Conservation (phyloP, 768 basidiomycete species). For the Mycena venus region DNA sequence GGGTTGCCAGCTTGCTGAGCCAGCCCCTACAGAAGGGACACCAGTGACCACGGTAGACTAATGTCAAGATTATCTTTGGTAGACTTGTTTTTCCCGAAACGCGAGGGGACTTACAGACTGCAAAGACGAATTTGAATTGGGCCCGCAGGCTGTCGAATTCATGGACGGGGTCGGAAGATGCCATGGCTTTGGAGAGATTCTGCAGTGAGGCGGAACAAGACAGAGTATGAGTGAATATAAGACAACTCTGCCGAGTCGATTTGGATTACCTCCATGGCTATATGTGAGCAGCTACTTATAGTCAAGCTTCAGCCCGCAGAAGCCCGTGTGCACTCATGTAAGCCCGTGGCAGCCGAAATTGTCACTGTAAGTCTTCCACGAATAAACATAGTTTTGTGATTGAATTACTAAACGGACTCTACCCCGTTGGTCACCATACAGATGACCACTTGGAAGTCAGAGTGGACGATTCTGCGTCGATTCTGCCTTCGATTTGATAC, state of each 20-base stretch:
- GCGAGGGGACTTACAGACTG: constrained; percentile 11
- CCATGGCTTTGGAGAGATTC: constrained; percentile 8
- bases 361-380: neutral
- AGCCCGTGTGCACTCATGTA: too few relatives aligned
- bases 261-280: constrained; percentile 4
- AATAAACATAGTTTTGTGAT: neutral
- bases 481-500: too few relatives aligned
- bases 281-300: neutral
- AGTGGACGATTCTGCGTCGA: too few relatives aligned
- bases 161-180: constrained; percentile 4
- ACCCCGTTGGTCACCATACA: neutral
- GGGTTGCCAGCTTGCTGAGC: constrained; percentile 11
- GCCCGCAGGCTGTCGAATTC: constrained; percentile 8
- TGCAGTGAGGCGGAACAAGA: constrained; percentile 8
- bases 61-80: constrained; percentile 11
- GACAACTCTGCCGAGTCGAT: constrained; percentile 9
- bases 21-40: constrained; percentile 10
- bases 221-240: constrained; percentile 7
- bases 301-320: neutral
- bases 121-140: constrained; percentile 11
- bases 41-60: constrained; percentile 12
- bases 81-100: constrained; percentile 11
- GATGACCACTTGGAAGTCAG: too few relatives aligned
- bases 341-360: constrained; percentile 11
- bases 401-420: neutral